phyloP scores from a whole-genome alignment of 139 green algal species.

The Micromonas pusilla region DNA sequence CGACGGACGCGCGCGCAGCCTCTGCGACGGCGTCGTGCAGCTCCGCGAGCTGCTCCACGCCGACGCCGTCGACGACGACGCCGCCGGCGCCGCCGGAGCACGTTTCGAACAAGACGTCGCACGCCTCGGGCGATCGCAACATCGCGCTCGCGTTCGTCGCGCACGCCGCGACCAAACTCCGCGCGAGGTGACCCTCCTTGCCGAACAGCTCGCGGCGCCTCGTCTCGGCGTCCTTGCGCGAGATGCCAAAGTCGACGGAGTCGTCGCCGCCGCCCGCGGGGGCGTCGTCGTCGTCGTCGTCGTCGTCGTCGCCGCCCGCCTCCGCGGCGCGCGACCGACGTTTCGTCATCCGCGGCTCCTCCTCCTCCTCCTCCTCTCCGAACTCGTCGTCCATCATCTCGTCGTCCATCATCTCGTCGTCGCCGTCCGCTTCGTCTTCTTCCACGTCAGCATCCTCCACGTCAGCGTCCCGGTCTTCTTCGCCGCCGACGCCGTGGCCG shows the following conservation, averaged over 20 bases:
- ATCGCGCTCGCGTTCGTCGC: not conserved
- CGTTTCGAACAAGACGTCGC: constrained; percentile 6
- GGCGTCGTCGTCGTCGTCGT: constrained; percentile 29
- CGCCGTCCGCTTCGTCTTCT: not conserved
- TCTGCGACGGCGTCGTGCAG: constrained; percentile 8
- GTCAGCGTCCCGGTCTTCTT: not conserved
- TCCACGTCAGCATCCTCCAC: constrained; percentile 8
- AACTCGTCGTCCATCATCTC: not conserved
- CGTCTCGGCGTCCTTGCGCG: constrained; percentile 6
- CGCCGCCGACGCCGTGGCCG: not conserved
- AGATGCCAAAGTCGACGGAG: constrained; percentile 6
- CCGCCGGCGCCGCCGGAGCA: not conserved
- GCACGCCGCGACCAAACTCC: not conserved
- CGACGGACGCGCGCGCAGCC: not conserved
- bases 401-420: not conserved
- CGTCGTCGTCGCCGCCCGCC: constrained; percentile 17
- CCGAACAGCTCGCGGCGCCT: constrained; percentile 14
- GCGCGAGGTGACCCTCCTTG: not conserved
- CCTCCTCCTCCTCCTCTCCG: not conserved
- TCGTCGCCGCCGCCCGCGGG: not conserved
- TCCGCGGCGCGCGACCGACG: not conserved
- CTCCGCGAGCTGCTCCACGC: not conserved
- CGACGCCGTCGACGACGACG: not conserved
- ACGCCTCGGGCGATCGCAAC: not conserved
- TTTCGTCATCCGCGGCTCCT: not conserved